A percentile compares a stretch with the other conserved stretches of the same genome.
Conservation (phyloP, 495 filamentous ascomycete species). For the Hyaloscypha hepaticicola region DNA sequence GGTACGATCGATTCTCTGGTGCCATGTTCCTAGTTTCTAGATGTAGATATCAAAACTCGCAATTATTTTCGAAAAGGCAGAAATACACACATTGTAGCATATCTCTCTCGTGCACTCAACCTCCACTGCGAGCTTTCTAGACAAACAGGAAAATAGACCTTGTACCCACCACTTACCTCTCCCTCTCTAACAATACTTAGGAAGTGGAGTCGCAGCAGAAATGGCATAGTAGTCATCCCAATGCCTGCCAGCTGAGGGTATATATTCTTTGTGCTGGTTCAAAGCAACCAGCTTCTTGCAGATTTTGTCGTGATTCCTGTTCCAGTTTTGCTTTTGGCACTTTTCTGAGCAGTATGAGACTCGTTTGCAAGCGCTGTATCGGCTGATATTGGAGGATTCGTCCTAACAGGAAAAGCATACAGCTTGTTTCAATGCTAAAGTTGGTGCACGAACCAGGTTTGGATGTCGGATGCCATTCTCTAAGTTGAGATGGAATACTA, state of each 20-base stretch:
- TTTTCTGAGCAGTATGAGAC: conserved; percentile 20
- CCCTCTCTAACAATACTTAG: no score
- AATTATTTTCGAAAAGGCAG: no score
- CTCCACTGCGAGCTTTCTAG: no score
- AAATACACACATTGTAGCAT: no score
- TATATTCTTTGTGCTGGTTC: conserved; percentile 8
- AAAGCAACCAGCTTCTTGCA: conserved; percentile 16
- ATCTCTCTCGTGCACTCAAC: no score
- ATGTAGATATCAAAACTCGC: no score
- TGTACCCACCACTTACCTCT: no score
- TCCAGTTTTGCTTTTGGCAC: conserved; percentile 22
- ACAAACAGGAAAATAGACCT: no score
- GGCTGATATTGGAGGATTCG: conserved; percentile 12
- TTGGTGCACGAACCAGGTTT: background rate
- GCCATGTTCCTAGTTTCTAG: no score
- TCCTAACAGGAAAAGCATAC: conserved; percentile 17
- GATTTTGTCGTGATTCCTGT: conserved; percentile 12
- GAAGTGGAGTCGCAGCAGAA: no score
- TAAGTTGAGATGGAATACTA: conserved; percentile 19
- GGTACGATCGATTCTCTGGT: no score
- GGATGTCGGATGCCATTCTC: conserved; percentile 17
- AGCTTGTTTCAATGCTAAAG: conserved; percentile 18
- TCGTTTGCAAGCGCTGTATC: conserved; percentile 23
- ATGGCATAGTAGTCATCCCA: no score
- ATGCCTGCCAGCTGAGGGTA: conserved; percentile 7